Evolutionary conservation across 257 asterid species (phyloP).

Genomic region (Buddleja alternifolia): DNA sequence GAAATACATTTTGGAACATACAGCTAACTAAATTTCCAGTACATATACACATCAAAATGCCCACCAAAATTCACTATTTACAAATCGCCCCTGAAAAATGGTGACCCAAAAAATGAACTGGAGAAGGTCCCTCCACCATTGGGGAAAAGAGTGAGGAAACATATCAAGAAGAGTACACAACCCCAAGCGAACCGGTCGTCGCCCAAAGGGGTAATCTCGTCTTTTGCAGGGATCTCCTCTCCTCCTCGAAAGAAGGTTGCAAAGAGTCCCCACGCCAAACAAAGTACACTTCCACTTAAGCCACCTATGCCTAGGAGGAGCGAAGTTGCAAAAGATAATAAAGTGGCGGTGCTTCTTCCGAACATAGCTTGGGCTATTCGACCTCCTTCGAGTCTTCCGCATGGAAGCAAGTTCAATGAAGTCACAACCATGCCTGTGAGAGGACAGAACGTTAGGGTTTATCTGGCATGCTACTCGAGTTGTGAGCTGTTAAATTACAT

Average conservation of each 20-base stretch:
- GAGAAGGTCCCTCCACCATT: constrained; percentile 87
- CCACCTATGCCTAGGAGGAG: constrained; percentile 81
- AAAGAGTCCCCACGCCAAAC: constrained; percentile 87
- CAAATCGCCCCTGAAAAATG: constrained; percentile 71
- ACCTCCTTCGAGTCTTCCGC: constrained; percentile 94
- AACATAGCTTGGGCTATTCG: constrained; percentile 89
- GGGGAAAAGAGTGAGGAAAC: constrained; percentile 90
- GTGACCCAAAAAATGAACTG: constrained; percentile 70
- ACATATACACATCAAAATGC: background rate
- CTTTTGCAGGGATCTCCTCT: constrained; percentile 86
- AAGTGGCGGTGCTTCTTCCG: constrained; percentile 63
- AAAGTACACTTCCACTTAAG: constrained; percentile 80
- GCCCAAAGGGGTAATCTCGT: constrained; percentile 85
- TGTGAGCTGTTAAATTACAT: too few relatives aligned
- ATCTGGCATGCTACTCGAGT: too few relatives aligned
- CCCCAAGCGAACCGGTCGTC: constrained; percentile 87
- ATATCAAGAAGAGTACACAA: constrained; percentile 71
- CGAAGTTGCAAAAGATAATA: constrained; percentile 68
- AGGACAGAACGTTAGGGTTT: background rate
- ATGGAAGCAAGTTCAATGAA: constrained; percentile 81
- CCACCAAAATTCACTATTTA: constrained; percentile 20
- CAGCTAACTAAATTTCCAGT: background rate
- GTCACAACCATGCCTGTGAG: constrained; percentile 88
- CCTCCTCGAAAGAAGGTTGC: constrained; percentile 92
- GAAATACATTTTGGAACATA: too few relatives aligned